Evolutionary conservation across 2,329 filamentous ascomycete species (phyloP).

Genomic region (Hypomyces rosellus): DNA sequence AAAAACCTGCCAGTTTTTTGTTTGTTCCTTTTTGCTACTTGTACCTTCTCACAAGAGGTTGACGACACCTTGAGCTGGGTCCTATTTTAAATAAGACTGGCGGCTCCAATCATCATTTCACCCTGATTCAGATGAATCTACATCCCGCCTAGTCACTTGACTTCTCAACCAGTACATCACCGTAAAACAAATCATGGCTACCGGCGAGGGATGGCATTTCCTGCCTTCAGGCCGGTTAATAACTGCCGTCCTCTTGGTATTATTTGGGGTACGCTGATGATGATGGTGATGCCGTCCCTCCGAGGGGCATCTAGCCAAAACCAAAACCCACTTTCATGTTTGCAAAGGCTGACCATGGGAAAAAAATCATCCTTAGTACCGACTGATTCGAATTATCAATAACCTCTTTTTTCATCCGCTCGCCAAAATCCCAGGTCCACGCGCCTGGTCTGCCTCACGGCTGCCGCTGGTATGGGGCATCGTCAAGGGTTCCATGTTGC

Average conservation of each 20-base stretch:
- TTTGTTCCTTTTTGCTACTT: too few species aligned
- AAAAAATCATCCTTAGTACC: neutral
- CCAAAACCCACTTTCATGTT: neutral
- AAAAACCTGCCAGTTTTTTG: too few species aligned
- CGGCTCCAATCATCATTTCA: too few species aligned
- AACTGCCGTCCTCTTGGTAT: neutral
- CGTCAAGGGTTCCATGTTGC: conserved; percentile 3
- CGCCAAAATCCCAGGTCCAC: conserved; percentile 3
- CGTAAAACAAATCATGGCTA: neutral
- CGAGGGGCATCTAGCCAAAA: neutral
- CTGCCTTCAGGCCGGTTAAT: conserved; percentile 1
- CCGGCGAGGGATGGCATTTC: neutral
- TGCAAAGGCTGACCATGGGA: neutral
- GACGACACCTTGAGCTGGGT: too few species aligned
- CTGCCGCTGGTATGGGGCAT: conserved; percentile 3
- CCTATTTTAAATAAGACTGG: too few species aligned
- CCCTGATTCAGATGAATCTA: too few species aligned
- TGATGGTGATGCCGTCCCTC: too few species aligned
- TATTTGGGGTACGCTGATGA: neutral
- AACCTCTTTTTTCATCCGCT: conserved; percentile 8
- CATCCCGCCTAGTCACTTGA: too few species aligned
- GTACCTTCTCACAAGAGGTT: too few species aligned
- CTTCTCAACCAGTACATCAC: too few species aligned
- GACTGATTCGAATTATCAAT: neutral
- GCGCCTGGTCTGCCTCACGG: neutral